Percentiles rank a stretch among this genome's conserved stretches.
These are phyloP conservation scores for Ophiostoma angusticollis DNA, from an alignment of 2,329 filamentous ascomycete species.

Conservation along the genomic window DNA sequence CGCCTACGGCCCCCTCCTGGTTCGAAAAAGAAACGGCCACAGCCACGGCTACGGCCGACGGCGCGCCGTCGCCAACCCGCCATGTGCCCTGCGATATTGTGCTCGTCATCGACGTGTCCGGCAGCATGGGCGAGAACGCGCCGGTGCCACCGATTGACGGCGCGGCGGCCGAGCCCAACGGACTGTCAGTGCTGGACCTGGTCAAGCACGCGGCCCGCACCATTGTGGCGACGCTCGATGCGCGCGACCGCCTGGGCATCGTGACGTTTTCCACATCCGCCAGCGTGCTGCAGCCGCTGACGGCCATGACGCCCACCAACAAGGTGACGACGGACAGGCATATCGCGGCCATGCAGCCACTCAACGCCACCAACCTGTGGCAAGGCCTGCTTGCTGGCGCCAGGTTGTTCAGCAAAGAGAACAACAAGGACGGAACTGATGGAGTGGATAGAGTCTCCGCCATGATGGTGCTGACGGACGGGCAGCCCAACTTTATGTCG, in stretches of 20 bases:
- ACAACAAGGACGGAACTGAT: background rate
- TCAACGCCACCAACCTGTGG: constrained; percentile 42
- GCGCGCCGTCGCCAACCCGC: constrained; percentile 5
- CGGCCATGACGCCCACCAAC: constrained; percentile 31
- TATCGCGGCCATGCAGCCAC: constrained; percentile 29
- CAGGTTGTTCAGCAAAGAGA: constrained; percentile 30
- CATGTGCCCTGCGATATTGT: constrained; percentile 47
- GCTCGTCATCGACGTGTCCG: constrained; percentile 48
- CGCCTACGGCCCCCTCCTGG: constrained; percentile 25
- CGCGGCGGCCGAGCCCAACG: constrained; percentile 31
- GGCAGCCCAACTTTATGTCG: constrained; percentile 36
- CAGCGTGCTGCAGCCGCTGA: constrained; percentile 26
- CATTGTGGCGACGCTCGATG: constrained; percentile 40
- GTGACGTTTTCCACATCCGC: constrained; percentile 37
- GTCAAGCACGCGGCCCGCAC: constrained; percentile 47
- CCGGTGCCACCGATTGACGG: constrained; percentile 29
- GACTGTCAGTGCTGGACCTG: constrained; percentile 43
- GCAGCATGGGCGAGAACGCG: constrained; percentile 38
- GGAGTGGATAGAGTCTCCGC: constrained; percentile 36
- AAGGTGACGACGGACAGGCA: constrained; percentile 30
- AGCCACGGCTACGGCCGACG: background rate
- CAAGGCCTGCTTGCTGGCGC: constrained; percentile 40
- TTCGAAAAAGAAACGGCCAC: background rate
- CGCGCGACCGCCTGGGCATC: constrained; percentile 43
- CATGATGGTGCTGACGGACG: constrained; percentile 42